A percentile compares a stretch with the other conserved stretches of the same genome.
These are phyloP conservation scores for Raffaelea albimanens DNA, from an alignment of 2,329 filamentous ascomycete genomes.

Conservation along the genomic window DNA sequence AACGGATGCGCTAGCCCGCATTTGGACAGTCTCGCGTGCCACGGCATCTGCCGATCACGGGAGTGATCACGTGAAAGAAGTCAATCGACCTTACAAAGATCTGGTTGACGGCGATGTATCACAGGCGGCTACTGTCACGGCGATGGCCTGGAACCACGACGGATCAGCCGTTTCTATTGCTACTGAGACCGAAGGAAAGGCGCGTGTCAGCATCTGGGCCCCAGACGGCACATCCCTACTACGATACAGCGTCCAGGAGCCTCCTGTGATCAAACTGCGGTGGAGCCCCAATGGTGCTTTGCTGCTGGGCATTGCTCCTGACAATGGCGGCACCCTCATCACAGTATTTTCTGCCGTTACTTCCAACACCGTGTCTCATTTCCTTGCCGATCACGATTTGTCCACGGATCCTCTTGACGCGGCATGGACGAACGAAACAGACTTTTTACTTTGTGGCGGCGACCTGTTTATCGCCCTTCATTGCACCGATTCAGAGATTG, in stretches of 20 bases:
- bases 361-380: slow-evolving; percentile 35
- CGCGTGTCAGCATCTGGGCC: slow-evolving; percentile 46
- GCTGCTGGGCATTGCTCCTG: slow-evolving; percentile 49
- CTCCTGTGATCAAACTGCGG: slow-evolving; percentile 51
- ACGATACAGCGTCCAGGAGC: slow-evolving; percentile 46
- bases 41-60: slow-evolving; percentile 34
- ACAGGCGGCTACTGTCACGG: slow-evolving; percentile 43
- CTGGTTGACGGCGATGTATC: slow-evolving; percentile 45
- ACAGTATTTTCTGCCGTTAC: slow-evolving; percentile 40
- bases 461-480: slow-evolving; percentile 40
- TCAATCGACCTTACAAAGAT: slow-evolving; percentile 31
- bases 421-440: slow-evolving; percentile 47
- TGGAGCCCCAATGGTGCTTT: slow-evolving; percentile 49
- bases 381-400: slow-evolving; percentile 40
- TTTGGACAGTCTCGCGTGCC: slow-evolving; percentile 55
- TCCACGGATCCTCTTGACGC: slow-evolving; percentile 44
- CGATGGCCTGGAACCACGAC: slow-evolving; percentile 51
- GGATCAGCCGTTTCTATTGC: slow-evolving; percentile 48
- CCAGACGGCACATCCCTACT: slow-evolving; percentile 42
- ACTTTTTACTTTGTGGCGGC: slow-evolving; percentile 51
- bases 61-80: slow-evolving; percentile 34
- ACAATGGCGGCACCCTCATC: slow-evolving; percentile 43
- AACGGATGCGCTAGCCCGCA: slow-evolving; percentile 60
- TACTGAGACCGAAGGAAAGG: slow-evolving; percentile 43
- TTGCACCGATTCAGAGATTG: slow-evolving; percentile 37